Base-by-base conservation (phyloP, 352 stramenopile genomes). In the Phytophthora pisi region DNA sequence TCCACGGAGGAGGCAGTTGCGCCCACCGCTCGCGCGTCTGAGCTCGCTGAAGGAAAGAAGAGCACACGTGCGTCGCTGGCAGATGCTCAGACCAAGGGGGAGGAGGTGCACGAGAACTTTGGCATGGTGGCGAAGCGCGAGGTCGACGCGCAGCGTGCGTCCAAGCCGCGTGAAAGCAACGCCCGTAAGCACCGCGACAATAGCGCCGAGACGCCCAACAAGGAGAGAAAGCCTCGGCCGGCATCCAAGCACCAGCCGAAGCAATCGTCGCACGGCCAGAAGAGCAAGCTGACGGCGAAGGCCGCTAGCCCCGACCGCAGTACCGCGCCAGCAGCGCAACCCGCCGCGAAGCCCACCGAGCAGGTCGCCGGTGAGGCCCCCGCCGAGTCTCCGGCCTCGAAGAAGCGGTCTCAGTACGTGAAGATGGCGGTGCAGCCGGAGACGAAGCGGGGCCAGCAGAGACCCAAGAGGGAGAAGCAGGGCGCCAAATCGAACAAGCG, bases 321-420 rank as follows among this genome's bases (percentile, higher is more conserved):
- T 11, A 61, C 49, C 2, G n/a, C 5, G 18, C 23, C 23, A 6
- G 28, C 30, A 28, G 51, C 50, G 46, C 51, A 9, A 13, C 10
- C 15, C 31, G 52, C 4, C 34, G 38, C 30, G 23, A 62, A 59
- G 4, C 28, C 30, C 8, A 67, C 40, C 3, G 53, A 75, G 54
- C 66, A 78, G 24, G 57, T 73, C n/a, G 54, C 66, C 57, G 62
- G 62, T 46, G 62, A 75, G 20, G 54, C 67, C 3, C 52, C 67
- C 51, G 34, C 42, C 1, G 62, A 75, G 57, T 64, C 43, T 6
- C 43, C 43, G n/a, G 9, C 10, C 43, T 50, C 43, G 9, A 50
- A 50, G 43, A 50, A 50, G 43, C 43, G 43, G 18, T 50, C 43
- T 50, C 43, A 50, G 43, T 28, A 50, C 40, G 40, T 47, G 16